Base-by-base conservation (phyloP, 2,329 filamentous ascomycete genomes). In the Phyllosticta ampelicida region DNA sequence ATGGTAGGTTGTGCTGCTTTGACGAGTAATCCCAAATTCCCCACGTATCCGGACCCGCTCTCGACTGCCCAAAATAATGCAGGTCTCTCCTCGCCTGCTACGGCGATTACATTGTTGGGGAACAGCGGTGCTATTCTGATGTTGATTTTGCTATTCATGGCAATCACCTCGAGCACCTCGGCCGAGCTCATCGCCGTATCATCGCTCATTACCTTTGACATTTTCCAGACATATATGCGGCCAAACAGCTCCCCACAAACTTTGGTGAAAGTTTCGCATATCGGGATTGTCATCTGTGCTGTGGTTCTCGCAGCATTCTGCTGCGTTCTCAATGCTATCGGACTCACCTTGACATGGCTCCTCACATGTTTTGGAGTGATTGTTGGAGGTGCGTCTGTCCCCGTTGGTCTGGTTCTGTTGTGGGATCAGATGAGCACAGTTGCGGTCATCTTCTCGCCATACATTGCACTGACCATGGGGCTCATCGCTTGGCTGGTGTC, bases 351-450 rank as follows among this genome's bases (percentile, higher is more conserved):
- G 0, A 75, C 76, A 0, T 82, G 78, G 79, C 79, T 77, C 0
- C 60, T 80, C 1, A 80, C 81, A 60, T 78, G 80, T 76, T 72
- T 81, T 0, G 77, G 78, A 2, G 76, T 80, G 0, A 62, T 81
- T 9, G 80, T 77, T 0, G 80, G 78, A 28, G 77, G 78, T 0
- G 78, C 78, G 0, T 78, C 80, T 53, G 77, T 81, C 61, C 78
- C 79, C 0, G 80, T 78, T 5, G 71, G 74, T 0, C 79, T 80
- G 58, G 78, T 78, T 0, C 75, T 81, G n/a, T 69, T 82, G 0
- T 81, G 79, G 78, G 72, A 71, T 44, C 71, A 72, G 11, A 78
- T 81, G 64, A 79, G 72, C 54, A 76, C 70, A 53, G 65, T 69
- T 0, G 79, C 79, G 0, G 78, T 79, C 0, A 75, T 81, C 13